Evolutionary conservation across 441 rosid genomes (phyloP).

Genomic region (Lepidium campestre): DNA sequence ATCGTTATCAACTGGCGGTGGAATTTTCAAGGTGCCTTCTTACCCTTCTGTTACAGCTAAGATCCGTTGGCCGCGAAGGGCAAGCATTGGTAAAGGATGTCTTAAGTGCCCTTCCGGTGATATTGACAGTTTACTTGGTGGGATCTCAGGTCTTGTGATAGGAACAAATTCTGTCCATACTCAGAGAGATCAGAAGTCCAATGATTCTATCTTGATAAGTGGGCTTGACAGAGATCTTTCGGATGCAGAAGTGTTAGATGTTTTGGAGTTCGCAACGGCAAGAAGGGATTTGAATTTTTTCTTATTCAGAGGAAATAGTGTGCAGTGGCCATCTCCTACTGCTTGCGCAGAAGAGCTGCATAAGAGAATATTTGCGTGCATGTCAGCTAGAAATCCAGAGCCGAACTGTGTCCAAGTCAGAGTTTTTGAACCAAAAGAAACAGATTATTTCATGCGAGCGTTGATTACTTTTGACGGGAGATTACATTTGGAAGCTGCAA

Average conservation of each 20-base stretch:
- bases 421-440: constrained; percentile 45
- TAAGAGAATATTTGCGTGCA: constrained; percentile 47
- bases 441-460: constrained; percentile 40
- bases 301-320: constrained; percentile 41
- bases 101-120: constrained; percentile 36
- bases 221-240: constrained; percentile 47
- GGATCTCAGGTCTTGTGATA: constrained; percentile 34
- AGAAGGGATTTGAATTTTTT: constrained; percentile 43
- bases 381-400: constrained; percentile 47
- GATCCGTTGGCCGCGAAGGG: constrained; percentile 54
- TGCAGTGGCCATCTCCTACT: constrained; percentile 34
- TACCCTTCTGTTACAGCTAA: constrained; percentile 64
- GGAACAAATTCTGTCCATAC: constrained; percentile 33
- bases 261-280: constrained; percentile 29
- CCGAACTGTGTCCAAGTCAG: constrained; percentile 43
- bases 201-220: constrained; percentile 31
- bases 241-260: constrained; percentile 49
- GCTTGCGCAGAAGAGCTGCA: constrained; percentile 46
- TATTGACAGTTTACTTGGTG: constrained; percentile 27
- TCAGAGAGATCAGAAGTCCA: constrained; percentile 23
- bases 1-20: constrained; percentile 40
- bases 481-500: constrained; percentile 74
- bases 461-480: constrained; percentile 62
- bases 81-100: constrained; percentile 38
- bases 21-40: constrained; percentile 35